A percentile compares a stretch with the other conserved stretches of the same genome.
phyloP scores from a whole-genome alignment of 177 flowering plant genomes.

The Vitis hybrid region DNA sequence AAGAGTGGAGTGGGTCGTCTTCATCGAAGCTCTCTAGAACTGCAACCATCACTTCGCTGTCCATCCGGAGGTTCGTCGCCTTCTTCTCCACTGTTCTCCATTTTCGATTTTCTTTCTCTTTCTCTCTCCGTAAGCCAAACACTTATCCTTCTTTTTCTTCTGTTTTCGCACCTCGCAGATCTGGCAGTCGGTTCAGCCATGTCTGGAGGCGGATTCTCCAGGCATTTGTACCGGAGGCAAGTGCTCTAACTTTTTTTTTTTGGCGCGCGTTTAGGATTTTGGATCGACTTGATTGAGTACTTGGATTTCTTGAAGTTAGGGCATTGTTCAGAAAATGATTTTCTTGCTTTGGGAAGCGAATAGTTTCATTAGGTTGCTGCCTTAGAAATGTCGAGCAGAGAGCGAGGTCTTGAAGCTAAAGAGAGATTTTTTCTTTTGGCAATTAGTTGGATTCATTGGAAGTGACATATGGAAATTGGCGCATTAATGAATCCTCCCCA shows the following conservation, averaged over 20 bases:
- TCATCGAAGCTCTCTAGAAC: constrained; percentile 65
- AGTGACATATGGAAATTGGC: no score
- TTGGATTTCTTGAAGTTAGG: no score
- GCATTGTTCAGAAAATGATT: no score
- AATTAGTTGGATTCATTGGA: no score
- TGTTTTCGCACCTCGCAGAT: constrained; percentile 30
- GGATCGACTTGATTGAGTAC: not conserved
- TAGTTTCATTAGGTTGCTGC: no score
- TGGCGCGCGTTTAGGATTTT: not conserved
- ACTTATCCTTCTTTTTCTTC: not conserved
- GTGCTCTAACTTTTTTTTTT: not conserved
- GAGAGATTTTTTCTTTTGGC: no score
- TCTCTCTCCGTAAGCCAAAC: not conserved
- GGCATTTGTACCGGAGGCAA: constrained; percentile 95
- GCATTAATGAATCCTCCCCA: no score
- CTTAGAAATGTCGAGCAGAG: no score
- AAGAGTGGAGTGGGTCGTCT: constrained; percentile 93
- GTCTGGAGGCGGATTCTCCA: constrained; percentile 60
- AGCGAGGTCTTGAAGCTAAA: no score
- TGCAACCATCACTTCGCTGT: constrained; percentile 58
- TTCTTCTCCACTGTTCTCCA: not conserved
- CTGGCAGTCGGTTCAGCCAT: constrained; percentile 53
- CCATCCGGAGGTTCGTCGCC: constrained; percentile 46
- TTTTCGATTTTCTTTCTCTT: not conserved
- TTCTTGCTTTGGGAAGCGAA: no score